A percentile compares a stretch with the other conserved stretches of the same genome.
Evolutionary conservation across 192 early-diverging fungal genomes (phyloP).

Genomic region (Entrophospora sp.): DNA sequence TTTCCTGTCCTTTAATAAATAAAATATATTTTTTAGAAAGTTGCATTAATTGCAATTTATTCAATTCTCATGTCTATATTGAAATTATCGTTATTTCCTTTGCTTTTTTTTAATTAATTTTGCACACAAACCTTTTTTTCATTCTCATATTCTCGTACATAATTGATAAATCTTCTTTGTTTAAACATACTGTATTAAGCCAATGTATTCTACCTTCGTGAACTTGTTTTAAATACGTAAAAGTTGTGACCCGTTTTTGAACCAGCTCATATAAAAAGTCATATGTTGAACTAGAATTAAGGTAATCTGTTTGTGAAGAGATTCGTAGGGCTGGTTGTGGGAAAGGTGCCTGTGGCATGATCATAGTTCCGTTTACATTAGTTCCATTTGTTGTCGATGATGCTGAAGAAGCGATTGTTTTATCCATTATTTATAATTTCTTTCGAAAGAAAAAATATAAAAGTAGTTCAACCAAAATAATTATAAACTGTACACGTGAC

Average conservation of each 20-base stretch:
- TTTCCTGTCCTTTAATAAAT: slow-evolving; percentile 37
- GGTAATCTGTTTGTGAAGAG: neutral
- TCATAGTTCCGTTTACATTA: no score
- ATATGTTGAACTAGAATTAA: slow-evolving; percentile 3
- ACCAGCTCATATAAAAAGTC: slow-evolving; percentile 36
- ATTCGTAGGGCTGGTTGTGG: slow-evolving; percentile 12
- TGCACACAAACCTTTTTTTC: slow-evolving; percentile 28
- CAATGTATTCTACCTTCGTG: slow-evolving; percentile 40
- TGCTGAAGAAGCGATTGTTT: no score
- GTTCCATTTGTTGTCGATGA: no score
- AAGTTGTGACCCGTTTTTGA: slow-evolving; percentile 36
- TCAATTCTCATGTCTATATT: no score
- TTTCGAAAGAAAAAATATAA: no score
- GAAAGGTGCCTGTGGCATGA: no score
- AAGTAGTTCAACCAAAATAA: no score
- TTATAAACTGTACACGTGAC: no score
- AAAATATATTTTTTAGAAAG: neutral
- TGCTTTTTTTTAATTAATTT: no score
- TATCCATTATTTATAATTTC: no score
- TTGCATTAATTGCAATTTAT: no score
- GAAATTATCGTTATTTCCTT: no score
- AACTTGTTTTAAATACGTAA: slow-evolving; percentile 32
- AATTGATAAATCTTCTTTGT: slow-evolving; percentile 27
- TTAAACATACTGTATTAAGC: slow-evolving; percentile 38
- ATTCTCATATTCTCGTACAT: slow-evolving; percentile 33